These are phyloP conservation scores for Mortierella sp. DNA, from an alignment of 371 early-diverging fungal genomes.

Conservation along the genomic window DNA sequence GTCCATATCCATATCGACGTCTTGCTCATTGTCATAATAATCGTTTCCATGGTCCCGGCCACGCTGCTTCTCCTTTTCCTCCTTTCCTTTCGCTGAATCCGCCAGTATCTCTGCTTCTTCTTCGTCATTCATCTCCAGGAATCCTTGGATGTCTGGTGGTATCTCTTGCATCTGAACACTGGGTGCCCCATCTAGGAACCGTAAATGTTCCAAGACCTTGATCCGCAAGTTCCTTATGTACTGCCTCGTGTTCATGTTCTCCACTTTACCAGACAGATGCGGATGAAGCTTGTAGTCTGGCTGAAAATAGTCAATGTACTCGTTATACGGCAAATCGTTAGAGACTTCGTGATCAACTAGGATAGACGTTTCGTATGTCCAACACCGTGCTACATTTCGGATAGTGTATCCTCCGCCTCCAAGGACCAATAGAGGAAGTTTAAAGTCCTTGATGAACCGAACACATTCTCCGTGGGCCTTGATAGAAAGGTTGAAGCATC, in stretches of 20 bases:
- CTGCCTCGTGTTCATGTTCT: conserved; percentile 91
- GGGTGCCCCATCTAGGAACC: conserved; percentile 92
- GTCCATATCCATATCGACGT: conserved; percentile 57
- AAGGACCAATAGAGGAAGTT: conserved; percentile 87
- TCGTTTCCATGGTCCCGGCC: conserved; percentile 56
- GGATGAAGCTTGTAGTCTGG: conserved; percentile 93
- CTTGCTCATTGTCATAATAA: conserved; percentile 63
- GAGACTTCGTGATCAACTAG: conserved; percentile 82
- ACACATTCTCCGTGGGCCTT: conserved; percentile 94
- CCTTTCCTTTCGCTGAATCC: conserved; percentile 67
- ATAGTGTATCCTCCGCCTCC: conserved; percentile 98
- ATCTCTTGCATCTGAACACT: conserved; percentile 96
- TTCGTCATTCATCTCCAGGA: conserved; percentile 74
- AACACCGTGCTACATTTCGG: conserved; percentile 92
- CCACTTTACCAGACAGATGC: conserved; percentile 77
- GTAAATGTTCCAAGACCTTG: conserved; percentile 92
- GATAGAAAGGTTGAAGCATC: conserved; percentile 92
- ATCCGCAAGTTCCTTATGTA: conserved; percentile 86
- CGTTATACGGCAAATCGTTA: conserved; percentile 81
- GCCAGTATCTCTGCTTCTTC: conserved; percentile 67
- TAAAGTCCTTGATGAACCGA: conserved; percentile 83
- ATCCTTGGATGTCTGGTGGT: conserved; percentile 85
- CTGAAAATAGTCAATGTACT: conserved; percentile 83
- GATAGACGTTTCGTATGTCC: conserved; percentile 96
- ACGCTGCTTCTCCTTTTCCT: conserved; percentile 59